Conservation (phyloP, 2,329 filamentous ascomycete species). For the Stagonosporopsis chrysanthemi region DNA sequence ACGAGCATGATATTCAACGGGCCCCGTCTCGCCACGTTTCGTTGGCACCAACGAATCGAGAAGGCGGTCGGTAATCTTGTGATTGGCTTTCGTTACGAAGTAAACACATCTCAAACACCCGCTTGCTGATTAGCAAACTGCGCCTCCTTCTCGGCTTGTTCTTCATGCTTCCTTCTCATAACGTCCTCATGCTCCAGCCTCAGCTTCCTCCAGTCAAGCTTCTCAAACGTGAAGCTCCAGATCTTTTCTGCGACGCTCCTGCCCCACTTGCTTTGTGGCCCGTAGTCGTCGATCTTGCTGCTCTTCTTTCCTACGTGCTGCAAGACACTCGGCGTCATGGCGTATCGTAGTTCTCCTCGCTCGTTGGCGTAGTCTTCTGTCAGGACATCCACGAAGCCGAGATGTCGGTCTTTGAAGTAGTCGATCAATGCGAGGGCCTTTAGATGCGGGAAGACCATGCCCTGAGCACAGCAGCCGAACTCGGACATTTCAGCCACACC, state of each 20-base stretch:
- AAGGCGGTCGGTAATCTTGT: background rate
- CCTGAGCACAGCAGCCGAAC: slow-evolving; percentile 57
- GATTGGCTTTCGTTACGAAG: background rate
- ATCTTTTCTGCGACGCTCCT: slow-evolving; percentile 47
- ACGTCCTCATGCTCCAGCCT: slow-evolving; percentile 39
- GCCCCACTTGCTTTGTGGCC: slow-evolving; percentile 36
- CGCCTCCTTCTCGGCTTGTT: slow-evolving; percentile 10
- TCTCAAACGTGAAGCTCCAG: slow-evolving; percentile 53
- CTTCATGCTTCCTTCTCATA: slow-evolving; percentile 5
- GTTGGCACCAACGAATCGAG: too few relatives aligned
- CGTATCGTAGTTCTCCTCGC: slow-evolving; percentile 51
- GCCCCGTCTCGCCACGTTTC: background rate
- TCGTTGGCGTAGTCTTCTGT: slow-evolving; percentile 54
- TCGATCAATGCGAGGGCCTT: slow-evolving; percentile 37
- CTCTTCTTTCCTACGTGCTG: slow-evolving; percentile 56
- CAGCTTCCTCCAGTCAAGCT: slow-evolving; percentile 35
- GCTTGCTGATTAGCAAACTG: slow-evolving; percentile 13
- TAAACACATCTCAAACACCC: slow-evolving; percentile 3
- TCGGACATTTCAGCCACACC: slow-evolving; percentile 53
- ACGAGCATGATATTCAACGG: background rate
- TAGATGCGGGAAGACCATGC: slow-evolving; percentile 52
- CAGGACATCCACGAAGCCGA: slow-evolving; percentile 52
- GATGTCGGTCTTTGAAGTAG: slow-evolving; percentile 42
- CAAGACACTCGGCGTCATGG: slow-evolving; percentile 53
- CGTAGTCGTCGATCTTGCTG: slow-evolving; percentile 44